Evolutionary conservation across 2,329 filamentous ascomycete species (phyloP).

Genomic region (Leptosphaerulina australis): DNA sequence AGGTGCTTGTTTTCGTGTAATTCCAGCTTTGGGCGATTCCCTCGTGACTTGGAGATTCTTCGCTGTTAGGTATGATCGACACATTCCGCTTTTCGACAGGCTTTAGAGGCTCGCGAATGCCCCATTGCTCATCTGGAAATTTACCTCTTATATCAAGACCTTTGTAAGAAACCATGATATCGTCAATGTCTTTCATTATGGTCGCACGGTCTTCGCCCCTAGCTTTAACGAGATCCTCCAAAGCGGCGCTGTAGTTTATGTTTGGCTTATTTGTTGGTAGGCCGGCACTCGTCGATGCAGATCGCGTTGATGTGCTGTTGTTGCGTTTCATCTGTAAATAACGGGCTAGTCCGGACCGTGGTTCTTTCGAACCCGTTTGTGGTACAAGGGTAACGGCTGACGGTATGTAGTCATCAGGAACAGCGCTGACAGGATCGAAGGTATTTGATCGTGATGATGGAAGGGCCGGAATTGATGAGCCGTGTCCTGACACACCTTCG

Average conservation of each 20-base stretch:
- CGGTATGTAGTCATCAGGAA: slow-evolving; percentile 28
- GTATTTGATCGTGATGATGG: slow-evolving; percentile 25
- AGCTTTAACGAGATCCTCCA: slow-evolving; percentile 30
- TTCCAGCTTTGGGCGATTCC: not conserved
- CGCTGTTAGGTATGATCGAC: slow-evolving; percentile 26
- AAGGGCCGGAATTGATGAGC: slow-evolving; percentile 19
- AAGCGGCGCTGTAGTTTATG: slow-evolving; percentile 29
- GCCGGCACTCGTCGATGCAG: slow-evolving; percentile 7
- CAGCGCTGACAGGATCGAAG: slow-evolving; percentile 8
- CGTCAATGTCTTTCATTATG: slow-evolving; percentile 44
- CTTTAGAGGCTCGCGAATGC: not conserved
- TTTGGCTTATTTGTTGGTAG: slow-evolving; percentile 13
- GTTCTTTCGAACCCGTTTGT: slow-evolving; percentile 17
- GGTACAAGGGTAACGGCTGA: slow-evolving; percentile 27
- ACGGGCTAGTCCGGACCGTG: slow-evolving; percentile 30
- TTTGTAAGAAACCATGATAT: slow-evolving; percentile 43
- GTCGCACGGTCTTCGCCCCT: slow-evolving; percentile 28
- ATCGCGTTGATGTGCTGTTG: slow-evolving; percentile 17
- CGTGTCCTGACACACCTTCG: slow-evolving; percentile 4
- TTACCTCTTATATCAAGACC: slow-evolving; percentile 18
- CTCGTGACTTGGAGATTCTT: not conserved
- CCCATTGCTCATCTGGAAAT: slow-evolving; percentile 6
- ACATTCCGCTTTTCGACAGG: slow-evolving; percentile 27
- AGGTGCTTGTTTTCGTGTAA: not conserved
- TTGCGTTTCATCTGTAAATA: slow-evolving; percentile 31